Evolutionary conservation across 2,329 filamentous ascomycete genomes (phyloP).

Genomic region (Trichophaea hybrida): DNA sequence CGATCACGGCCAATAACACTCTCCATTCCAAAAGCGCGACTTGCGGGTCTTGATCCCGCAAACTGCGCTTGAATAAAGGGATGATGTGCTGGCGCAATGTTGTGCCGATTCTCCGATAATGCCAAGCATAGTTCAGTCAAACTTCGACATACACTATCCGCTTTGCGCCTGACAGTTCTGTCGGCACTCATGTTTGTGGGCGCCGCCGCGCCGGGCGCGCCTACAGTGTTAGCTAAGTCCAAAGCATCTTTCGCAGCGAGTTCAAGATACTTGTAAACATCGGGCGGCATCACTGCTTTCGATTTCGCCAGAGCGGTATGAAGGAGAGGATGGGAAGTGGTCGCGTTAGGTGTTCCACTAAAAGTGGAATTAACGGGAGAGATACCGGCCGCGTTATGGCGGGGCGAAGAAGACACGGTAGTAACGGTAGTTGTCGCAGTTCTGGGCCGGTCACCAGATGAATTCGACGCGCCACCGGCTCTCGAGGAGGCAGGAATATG

Average conservation of each 20-base stretch:
- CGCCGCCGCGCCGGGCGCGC: constrained; percentile 53
- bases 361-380: constrained; percentile 37
- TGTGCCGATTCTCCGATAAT: constrained; percentile 46
- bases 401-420: constrained; percentile 79
- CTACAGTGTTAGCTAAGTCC: constrained; percentile 62
- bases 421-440: constrained; percentile 87
- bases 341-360: constrained; percentile 32
- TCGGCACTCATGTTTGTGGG: constrained; percentile 49
- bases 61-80: constrained; percentile 7
- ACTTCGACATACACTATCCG: constrained; percentile 82
- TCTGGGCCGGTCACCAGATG: constrained; percentile 65
- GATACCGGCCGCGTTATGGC: constrained; percentile 40
- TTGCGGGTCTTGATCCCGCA: constrained; percentile 14
- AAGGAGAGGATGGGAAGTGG: constrained; percentile 60
- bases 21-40: neutral
- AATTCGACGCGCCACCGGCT: constrained; percentile 43
- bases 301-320: constrained; percentile 69
- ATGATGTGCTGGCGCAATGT: constrained; percentile 16
- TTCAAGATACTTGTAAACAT: constrained; percentile 68
- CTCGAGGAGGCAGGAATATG: constrained; percentile 73
- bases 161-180: constrained; percentile 74
- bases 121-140: constrained; percentile 85
- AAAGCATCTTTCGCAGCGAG: constrained; percentile 69
- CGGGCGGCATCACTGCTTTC: constrained; percentile 50
- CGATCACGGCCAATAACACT: neutral